Evolutionary conservation across 441 rosid species (phyloP).

Genomic region (Gossypium schwendimanii): DNA sequence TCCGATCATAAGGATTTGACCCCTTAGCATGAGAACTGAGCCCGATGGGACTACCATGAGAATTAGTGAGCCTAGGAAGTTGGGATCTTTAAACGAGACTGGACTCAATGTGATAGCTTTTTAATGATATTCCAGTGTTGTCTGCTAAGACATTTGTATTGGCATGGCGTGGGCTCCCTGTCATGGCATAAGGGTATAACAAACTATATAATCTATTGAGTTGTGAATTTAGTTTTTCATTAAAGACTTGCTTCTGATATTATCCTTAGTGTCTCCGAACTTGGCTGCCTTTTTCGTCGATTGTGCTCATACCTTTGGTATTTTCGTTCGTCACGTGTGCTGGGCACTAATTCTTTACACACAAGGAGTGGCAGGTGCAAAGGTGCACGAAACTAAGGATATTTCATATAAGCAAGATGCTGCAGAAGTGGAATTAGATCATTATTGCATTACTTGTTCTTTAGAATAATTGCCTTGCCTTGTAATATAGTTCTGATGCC

Average conservation of each 20-base stretch:
- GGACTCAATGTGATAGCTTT: no score
- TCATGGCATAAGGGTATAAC: no score
- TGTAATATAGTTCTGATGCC: not conserved
- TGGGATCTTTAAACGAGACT: no score
- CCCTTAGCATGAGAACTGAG: no score
- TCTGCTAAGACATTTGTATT: no score
- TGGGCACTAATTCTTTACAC: not conserved
- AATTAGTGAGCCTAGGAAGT: no score
- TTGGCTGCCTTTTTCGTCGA: not conserved
- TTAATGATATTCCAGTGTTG: no score
- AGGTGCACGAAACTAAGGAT: not conserved
- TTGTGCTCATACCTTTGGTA: not conserved
- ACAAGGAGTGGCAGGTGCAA: not conserved
- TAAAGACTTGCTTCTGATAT: not conserved
- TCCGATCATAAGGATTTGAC: no score
- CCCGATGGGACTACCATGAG: no score
- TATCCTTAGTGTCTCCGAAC: not conserved
- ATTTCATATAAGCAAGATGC: not conserved
- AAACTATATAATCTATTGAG: not conserved
- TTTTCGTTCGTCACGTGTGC: not conserved
- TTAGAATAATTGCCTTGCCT: not conserved
- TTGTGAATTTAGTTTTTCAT: not conserved
- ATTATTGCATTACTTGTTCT: not conserved
- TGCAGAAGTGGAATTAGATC: not conserved
- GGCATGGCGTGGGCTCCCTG: no score